Conservation (phyloP, 2,329 filamentous ascomycete genomes). For the Sclerotinia minor region DNA sequence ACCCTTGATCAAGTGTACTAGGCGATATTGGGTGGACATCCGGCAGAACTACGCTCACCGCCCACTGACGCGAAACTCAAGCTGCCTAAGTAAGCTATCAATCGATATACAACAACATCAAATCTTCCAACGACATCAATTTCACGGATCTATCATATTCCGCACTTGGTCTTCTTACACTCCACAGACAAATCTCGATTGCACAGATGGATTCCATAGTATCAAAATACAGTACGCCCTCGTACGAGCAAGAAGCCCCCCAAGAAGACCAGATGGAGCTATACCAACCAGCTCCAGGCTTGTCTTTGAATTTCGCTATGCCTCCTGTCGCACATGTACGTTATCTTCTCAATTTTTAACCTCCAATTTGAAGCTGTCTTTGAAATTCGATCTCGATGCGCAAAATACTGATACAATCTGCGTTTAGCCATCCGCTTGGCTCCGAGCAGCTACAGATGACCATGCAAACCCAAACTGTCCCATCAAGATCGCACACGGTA, state of each 20-base stretch:
- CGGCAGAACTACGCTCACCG: conserved; percentile 3
- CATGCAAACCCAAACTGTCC: conserved; percentile 94
- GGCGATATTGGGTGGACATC: background rate
- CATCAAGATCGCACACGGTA: conserved; percentile 99
- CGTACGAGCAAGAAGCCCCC: conserved; percentile 68
- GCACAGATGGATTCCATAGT: conserved; percentile 84
- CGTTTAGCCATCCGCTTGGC: conserved; percentile 80
- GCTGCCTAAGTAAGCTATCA: conserved; percentile 33
- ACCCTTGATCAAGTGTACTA: background rate
- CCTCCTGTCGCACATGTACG: conserved; percentile 87
- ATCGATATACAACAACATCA: conserved; percentile 34
- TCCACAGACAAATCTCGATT: background rate
- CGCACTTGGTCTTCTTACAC: background rate
- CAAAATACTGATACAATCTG: conserved; percentile 54
- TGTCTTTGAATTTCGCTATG: conserved; percentile 92
- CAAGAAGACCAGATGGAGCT: conserved; percentile 75
- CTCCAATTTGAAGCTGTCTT: conserved; percentile 23
- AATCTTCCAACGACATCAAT: conserved; percentile 25
- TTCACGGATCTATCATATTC: background rate
- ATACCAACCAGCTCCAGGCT: conserved; percentile 67
- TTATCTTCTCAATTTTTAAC: conserved; percentile 30
- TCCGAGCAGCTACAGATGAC: conserved; percentile 96
- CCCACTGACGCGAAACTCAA: conserved; percentile 34
- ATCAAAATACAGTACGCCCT: conserved; percentile 82
- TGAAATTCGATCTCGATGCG: conserved; percentile 16